Evolutionary conservation across 1,139 yeast species (phyloP).

Genomic region (Diutina pseudorugosa): DNA sequence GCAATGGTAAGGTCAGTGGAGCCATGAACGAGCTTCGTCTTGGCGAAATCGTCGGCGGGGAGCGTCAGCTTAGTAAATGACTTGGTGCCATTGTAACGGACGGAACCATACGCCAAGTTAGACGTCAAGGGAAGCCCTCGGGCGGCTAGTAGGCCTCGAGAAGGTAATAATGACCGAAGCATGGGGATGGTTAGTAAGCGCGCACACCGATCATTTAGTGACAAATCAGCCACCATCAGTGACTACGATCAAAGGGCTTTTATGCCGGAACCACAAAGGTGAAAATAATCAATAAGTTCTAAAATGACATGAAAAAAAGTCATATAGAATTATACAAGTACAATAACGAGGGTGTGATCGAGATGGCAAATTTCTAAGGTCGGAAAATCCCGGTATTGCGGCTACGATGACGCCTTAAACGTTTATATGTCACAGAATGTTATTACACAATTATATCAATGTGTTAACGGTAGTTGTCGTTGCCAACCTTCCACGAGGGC

Average conservation of each 20-base stretch:
- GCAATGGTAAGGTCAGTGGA: slow-evolving; percentile 24
- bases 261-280: background rate
- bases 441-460: background rate
- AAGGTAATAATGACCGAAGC: background rate
- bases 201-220: background rate
- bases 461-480: slow-evolving; percentile 2
- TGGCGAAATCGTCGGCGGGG: background rate
- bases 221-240: too few relatives aligned
- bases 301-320: too few relatives aligned
- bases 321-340: too few relatives aligned
- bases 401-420: background rate
- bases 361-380: too few relatives aligned
- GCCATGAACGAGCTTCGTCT: background rate
- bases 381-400: too few relatives aligned
- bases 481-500: slow-evolving; percentile 48
- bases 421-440: background rate
- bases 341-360: too few relatives aligned
- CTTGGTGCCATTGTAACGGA: background rate
- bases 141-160: background rate
- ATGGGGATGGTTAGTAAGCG: background rate
- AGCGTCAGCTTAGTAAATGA: slow-evolving; percentile 1
- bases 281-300: too few relatives aligned
- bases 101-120: background rate
- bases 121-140: background rate
- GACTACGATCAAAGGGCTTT: too few relatives aligned